These are phyloP conservation scores for Carex kokanica DNA, from an alignment of 176 grass and related monocot genomes.

Conservation along the genomic window DNA sequence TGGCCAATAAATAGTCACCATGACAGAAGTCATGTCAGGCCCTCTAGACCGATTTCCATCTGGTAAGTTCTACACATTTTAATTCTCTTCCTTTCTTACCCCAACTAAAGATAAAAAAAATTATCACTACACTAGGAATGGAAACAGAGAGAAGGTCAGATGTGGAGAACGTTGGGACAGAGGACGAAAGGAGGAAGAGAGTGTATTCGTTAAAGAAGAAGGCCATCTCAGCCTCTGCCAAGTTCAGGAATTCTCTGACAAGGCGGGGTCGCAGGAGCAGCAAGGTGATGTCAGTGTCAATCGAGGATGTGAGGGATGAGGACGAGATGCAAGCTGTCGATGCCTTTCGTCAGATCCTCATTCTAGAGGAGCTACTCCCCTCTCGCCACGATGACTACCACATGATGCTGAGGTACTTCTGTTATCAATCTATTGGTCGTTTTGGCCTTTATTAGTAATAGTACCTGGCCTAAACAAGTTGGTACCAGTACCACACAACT, in stretches of 20 bases:
- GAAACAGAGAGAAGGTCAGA: conserved; percentile 74
- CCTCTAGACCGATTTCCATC: conserved; percentile 41
- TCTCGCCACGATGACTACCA: conserved; percentile 86
- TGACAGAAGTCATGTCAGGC: conserved; percentile 76
- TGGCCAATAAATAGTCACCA: conserved; percentile 35
- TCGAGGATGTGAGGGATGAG: conserved; percentile 64
- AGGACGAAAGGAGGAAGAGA: conserved; percentile 69
- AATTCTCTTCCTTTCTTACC: conserved; percentile 1
- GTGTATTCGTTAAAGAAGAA: conserved; percentile 62
- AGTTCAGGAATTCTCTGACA: conserved; percentile 78
- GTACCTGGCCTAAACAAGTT: background rate
- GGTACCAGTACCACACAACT: background rate
- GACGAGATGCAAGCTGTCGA: conserved; percentile 85
- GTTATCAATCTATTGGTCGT: background rate
- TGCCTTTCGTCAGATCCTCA: conserved; percentile 89
- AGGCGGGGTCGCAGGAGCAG: conserved; percentile 71
- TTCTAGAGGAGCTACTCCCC: conserved; percentile 82
- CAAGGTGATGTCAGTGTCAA: conserved; percentile 94
- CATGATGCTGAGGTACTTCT: conserved; percentile 85
- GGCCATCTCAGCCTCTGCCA: conserved; percentile 63
- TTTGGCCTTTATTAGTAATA: background rate
- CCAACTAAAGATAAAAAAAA: conserved; percentile 1
- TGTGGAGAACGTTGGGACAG: conserved; percentile 48
- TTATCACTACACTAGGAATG: conserved; percentile 20
- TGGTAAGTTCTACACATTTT: conserved; percentile 5